Conservation (phyloP, 345 rosid species). For the Erodium maritimum region DNA sequence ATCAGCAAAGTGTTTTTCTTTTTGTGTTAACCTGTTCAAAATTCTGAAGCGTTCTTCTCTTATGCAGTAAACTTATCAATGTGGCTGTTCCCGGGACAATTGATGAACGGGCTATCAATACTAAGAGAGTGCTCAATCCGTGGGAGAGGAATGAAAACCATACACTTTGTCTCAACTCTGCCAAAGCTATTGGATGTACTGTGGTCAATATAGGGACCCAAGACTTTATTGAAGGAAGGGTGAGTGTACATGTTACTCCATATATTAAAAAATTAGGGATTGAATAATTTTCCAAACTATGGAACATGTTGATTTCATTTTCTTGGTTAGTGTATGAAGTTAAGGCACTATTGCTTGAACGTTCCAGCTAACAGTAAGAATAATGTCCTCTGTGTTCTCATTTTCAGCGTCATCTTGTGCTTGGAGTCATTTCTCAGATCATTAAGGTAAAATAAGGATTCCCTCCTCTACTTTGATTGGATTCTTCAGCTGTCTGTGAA, state of each 20-base stretch:
- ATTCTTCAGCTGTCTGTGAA: background rate
- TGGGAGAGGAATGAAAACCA: slow-evolving; percentile 99
- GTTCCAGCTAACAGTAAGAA: background rate
- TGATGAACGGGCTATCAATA: slow-evolving; percentile 93
- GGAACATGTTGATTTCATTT: background rate
- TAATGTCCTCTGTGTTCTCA: slow-evolving; percentile 10
- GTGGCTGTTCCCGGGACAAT: slow-evolving; percentile 98
- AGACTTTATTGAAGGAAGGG: slow-evolving; percentile 97
- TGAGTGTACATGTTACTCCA: slow-evolving; percentile 20
- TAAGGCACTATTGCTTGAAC: slow-evolving; percentile 1
- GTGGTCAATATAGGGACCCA: slow-evolving; percentile 94
- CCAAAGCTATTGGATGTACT: slow-evolving; percentile 97
- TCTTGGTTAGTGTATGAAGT: background rate
- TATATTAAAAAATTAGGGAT: background rate
- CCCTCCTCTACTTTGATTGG: background rate
- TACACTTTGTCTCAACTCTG: slow-evolving; percentile 91
- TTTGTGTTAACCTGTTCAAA: background rate
- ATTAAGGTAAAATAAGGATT: slow-evolving; percentile 50
- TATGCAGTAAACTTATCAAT: slow-evolving; percentile 84
- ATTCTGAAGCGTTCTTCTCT: slow-evolving; percentile 7
- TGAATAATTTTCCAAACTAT: background rate
- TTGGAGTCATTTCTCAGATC: slow-evolving; percentile 90
- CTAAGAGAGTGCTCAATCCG: slow-evolving; percentile 88
- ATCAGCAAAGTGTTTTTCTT: slow-evolving; percentile 2
- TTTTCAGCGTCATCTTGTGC: slow-evolving; percentile 93